Evolutionary conservation across 1,139 yeast species (phyloP).

Genomic region (Magnusiomyces paraingens): DNA sequence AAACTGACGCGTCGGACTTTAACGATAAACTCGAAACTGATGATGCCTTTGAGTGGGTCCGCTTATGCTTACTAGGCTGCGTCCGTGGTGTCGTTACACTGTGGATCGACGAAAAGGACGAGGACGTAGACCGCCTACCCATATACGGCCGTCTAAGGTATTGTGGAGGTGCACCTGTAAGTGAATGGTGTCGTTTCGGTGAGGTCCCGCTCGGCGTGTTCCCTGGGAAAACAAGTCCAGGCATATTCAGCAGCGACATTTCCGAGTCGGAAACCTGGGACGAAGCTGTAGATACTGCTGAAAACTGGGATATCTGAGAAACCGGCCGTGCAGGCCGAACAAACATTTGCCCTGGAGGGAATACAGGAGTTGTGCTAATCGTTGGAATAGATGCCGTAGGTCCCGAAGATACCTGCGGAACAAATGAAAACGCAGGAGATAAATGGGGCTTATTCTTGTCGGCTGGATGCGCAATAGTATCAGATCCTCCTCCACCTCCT

Average conservation of each 20-base stretch:
- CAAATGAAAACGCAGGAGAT: neutral
- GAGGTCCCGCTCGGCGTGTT: neutral
- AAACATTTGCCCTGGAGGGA: no score
- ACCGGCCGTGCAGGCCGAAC: slow-evolving; percentile 42
- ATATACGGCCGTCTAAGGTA: slow-evolving; percentile 21
- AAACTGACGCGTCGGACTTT: slow-evolving; percentile 14
- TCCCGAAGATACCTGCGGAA: no score
- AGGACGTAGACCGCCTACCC: slow-evolving; percentile 30
- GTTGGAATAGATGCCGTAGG: no score
- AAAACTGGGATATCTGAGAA: slow-evolving; percentile 59
- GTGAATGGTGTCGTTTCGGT: slow-evolving; percentile 5
- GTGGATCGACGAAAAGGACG: slow-evolving; percentile 29
- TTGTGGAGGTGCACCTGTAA: neutral
- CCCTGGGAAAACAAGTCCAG: neutral
- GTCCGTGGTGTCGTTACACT: slow-evolving; percentile 15
- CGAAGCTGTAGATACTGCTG: slow-evolving; percentile 38
- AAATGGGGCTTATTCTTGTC: neutral
- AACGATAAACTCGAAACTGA: slow-evolving; percentile 30
- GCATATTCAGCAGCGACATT: slow-evolving; percentile 1
- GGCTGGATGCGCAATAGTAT: no score
- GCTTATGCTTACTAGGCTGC: slow-evolving; percentile 19
- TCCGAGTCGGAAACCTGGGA: slow-evolving; percentile 21
- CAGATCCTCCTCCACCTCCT: no score
- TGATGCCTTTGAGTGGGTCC: slow-evolving; percentile 29
- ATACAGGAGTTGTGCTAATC: no score